Conservation (phyloP, 108 stramenopile species). For the Chaetoceros tenuissimus region DNA sequence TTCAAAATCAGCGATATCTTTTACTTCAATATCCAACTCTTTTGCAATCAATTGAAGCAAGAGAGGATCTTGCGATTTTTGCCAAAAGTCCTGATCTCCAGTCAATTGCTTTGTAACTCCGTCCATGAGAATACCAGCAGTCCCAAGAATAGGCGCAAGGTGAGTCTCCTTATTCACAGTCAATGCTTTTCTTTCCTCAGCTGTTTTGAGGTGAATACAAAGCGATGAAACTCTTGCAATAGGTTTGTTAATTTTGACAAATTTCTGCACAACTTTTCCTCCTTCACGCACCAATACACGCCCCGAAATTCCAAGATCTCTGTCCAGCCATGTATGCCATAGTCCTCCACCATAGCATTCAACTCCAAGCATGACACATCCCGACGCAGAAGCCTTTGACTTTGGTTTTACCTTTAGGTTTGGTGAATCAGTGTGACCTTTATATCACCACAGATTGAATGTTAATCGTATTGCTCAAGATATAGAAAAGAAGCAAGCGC, state of each 20-base stretch:
- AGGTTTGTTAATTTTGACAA: constrained; percentile 65
- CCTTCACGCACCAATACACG: constrained; percentile 45
- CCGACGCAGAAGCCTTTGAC: constrained; percentile 35
- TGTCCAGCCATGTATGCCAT: constrained; percentile 83
- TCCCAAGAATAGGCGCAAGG: constrained; percentile 78
- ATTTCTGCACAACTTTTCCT: constrained; percentile 29
- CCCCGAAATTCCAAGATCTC: constrained; percentile 62
- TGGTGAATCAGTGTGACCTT: constrained; percentile 73
- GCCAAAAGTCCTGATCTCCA: constrained; percentile 33
- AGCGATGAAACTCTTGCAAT: constrained; percentile 85
- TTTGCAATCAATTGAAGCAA: constrained; percentile 74
- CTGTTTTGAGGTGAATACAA: constrained; percentile 87
- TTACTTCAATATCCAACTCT: constrained; percentile 48
- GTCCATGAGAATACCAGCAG: constrained; percentile 16
- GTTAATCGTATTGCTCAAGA: no score
- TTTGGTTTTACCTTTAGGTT: constrained; percentile 85
- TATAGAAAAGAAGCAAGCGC: background rate
- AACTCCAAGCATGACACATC: constrained; percentile 60
- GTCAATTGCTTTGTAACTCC: constrained; percentile 3
- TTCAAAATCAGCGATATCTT: constrained; percentile 91
- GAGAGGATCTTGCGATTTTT: constrained; percentile 69
- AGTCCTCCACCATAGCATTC: constrained; percentile 81
- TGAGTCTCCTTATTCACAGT: constrained; percentile 87
- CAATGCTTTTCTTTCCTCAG: constrained; percentile 67
- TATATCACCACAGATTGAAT: no score